A percentile compares a stretch with the other conserved stretches of the same genome.
These are phyloP conservation scores for Morella rubra DNA, from an alignment of 306 rosid species.

Conservation along the genomic window DNA sequence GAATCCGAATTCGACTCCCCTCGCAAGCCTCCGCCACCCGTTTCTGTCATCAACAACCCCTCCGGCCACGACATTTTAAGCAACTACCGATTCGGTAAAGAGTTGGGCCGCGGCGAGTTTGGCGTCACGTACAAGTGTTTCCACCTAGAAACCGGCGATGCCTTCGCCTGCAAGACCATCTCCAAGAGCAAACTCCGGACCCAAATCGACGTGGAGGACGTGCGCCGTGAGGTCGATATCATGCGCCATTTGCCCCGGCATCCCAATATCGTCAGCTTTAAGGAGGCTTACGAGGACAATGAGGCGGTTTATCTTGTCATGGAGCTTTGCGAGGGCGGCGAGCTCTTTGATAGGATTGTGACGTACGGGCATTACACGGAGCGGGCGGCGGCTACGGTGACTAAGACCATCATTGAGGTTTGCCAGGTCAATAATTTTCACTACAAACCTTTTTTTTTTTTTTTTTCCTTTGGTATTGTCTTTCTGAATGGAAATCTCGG, in stretches of 20 bases:
- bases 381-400: conserved; percentile 74
- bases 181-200: conserved; percentile 72
- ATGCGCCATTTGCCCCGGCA: conserved; percentile 79
- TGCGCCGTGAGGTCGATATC: conserved; percentile 80
- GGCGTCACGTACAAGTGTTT: conserved; percentile 68
- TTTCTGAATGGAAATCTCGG: not conserved
- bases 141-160: conserved; percentile 39
- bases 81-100: conserved; percentile 61
- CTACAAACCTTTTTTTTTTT: not conserved
- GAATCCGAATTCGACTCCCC: not conserved
- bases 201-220: conserved; percentile 79
- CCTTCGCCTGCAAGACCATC: conserved; percentile 71
- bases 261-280: conserved; percentile 71
- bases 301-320: conserved; percentile 86
- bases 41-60: conserved; percentile 45
- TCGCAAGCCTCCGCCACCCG: conserved; percentile 18
- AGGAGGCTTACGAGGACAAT: conserved; percentile 78
- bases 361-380: conserved; percentile 84
- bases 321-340: conserved; percentile 94
- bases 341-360: conserved; percentile 85
- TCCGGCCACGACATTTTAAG: conserved; percentile 42
- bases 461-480: not conserved
- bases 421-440: conserved; percentile 52
- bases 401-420: conserved; percentile 74
- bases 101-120: conserved; percentile 81